phyloP scores from a whole-genome alignment of 176 grass and related monocot genomes.

The Oryza rufipogon region DNA sequence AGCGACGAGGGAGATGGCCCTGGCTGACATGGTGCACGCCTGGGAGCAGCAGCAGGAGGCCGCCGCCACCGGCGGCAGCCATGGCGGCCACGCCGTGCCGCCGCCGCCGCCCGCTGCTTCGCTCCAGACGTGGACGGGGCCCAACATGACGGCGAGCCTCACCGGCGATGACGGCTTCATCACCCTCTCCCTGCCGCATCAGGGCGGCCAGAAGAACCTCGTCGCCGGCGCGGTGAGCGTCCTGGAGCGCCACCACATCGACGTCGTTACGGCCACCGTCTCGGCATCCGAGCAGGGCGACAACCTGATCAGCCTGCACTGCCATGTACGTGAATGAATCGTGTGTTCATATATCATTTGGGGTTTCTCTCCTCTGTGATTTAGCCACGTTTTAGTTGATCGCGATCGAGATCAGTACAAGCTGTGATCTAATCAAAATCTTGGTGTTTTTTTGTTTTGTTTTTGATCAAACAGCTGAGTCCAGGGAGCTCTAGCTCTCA shows the following conservation, averaged over 20 bases:
- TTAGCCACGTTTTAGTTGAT: neutral
- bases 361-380: too few relatives aligned
- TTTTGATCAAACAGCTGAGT: neutral
- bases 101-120: too few relatives aligned
- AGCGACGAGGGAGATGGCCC: neutral
- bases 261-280: neutral
- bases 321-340: neutral
- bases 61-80: too few relatives aligned
- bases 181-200: neutral
- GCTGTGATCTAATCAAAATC: neutral
- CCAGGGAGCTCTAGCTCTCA: neutral
- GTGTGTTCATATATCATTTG: too few relatives aligned
- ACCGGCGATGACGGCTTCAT: neutral
- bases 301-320: neutral
- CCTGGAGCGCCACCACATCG: neutral
- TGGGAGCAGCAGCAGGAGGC: neutral
- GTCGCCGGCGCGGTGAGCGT: neutral
- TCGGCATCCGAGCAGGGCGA: neutral
- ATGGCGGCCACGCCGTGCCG: too few relatives aligned
- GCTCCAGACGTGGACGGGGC: neutral
- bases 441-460: neutral
- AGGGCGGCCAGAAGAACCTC: neutral
- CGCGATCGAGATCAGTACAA: neutral
- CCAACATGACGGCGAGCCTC: neutral
- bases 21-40: neutral